Evolutionary conservation across 2,329 filamentous ascomycete genomes (phyloP), one percentile per base, ranked within the genome.

Genomic region (Colletotrichum gigasporum): DNA sequence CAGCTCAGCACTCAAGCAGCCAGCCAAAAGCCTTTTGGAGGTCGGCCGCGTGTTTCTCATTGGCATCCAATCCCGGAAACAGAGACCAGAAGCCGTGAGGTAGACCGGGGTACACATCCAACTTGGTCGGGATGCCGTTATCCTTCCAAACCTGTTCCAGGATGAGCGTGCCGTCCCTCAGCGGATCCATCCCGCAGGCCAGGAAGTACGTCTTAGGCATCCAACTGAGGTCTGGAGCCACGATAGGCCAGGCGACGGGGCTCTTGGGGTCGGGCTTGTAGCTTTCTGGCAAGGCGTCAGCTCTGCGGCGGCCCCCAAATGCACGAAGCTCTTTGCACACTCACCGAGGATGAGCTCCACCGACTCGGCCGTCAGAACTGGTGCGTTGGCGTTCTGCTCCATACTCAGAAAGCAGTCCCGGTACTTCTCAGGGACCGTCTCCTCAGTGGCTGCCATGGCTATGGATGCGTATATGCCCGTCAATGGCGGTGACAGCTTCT

Each of bases 121-220:
- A 41, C 47, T 66, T 72, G 9, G 73, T 75, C 8, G 52, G 42
- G 1, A 75, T 68, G 0, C 70, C 72, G 2, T 67, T 67, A 20
- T 75, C 73, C 34, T 51, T 70, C 63, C 69, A 73, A 8, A 73
- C 66, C 41, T 73, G 71, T 45, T 76, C 73, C 58, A 72, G 67
- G 12, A 75, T 57, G 35, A 76, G 60, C 2, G 68, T 70, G 42
- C 69, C 71, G 45, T 76, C 74, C 22, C 74, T 67, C 16, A 72
- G 53, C 1, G 71, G 71, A 39, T 77, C 75, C 10, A 73, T 48
- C 2, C 73, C 74, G 28, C 70, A 76, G 6, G 68, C 67, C 41
- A 76, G 74, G 18, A 76, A 75, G 50, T 75, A 77, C 7, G 74
- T 75, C 64, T 69, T 75, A 10, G 72, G 74, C 12, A 75, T 64